phyloP scores from a whole-genome alignment of 371 early-diverging fungal genomes.

The Rhizomucor pusillus region DNA sequence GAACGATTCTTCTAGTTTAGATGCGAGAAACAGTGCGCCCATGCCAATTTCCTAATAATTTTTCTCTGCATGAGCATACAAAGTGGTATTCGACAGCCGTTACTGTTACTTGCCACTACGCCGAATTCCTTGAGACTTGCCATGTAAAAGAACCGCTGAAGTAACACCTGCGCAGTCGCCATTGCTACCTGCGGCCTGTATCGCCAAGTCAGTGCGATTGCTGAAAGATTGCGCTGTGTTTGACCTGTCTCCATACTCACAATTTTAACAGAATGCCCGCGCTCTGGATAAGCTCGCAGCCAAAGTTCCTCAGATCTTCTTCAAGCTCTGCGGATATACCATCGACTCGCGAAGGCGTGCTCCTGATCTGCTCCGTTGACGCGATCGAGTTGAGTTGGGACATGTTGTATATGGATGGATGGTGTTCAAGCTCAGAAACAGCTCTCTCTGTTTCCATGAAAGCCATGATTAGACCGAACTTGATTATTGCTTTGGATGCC shows the following conservation, averaged over 20 bases:
- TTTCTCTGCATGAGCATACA: neutral
- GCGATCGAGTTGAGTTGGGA: slow-evolving; percentile 58
- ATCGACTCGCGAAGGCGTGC: slow-evolving; percentile 66
- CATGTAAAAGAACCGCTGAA: slow-evolving; percentile 89
- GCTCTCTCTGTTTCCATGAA: too few relatives aligned
- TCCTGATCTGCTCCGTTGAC: slow-evolving; percentile 64
- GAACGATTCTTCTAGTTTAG: slow-evolving; percentile 89
- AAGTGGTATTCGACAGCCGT: too few relatives aligned
- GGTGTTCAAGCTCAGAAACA: too few relatives aligned
- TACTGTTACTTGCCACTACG: slow-evolving; percentile 65
- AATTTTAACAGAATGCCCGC: slow-evolving; percentile 82
- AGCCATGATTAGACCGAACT: too few relatives aligned
- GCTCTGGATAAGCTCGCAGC: slow-evolving; percentile 81
- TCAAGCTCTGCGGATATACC: slow-evolving; percentile 73
- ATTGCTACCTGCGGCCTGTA: slow-evolving; percentile 89
- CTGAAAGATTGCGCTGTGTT: too few relatives aligned
- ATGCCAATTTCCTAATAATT: slow-evolving; percentile 69
- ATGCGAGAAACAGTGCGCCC: slow-evolving; percentile 86
- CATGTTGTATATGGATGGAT: too few relatives aligned
- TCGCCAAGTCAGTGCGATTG: neutral
- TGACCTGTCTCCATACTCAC: slow-evolving; percentile 46
- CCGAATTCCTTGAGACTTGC: slow-evolving; percentile 72
- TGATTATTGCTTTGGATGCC: too few relatives aligned
- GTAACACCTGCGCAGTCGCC: slow-evolving; percentile 93
- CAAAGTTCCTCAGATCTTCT: slow-evolving; percentile 69